A percentile compares a stretch with the other conserved stretches of the same genome.
Evolutionary conservation across 192 early-diverging fungal species (phyloP).

Genomic region (Cetraspora pellucida): DNA sequence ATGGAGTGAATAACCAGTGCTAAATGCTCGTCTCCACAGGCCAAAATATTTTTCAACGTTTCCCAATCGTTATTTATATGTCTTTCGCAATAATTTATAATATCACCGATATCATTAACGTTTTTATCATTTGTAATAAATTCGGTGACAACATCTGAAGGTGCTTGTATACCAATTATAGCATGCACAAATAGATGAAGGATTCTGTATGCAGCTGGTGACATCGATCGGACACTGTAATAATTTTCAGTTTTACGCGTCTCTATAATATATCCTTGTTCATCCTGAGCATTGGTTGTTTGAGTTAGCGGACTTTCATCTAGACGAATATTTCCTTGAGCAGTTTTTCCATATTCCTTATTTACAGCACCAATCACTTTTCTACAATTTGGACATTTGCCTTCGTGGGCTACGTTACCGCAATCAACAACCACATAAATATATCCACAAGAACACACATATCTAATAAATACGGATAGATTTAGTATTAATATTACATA

Average conservation of each 20-base stretch:
- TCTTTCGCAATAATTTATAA: conserved; percentile 9
- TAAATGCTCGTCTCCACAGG: conserved; percentile 27
- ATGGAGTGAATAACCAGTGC: conserved; percentile 26
- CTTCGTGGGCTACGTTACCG: background rate
- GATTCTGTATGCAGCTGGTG: conserved; percentile 33
- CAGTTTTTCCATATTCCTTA: background rate
- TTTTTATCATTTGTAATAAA: background rate
- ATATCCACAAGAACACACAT: conserved; percentile 11
- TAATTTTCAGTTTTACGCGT: background rate
- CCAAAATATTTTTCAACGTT: conserved; percentile 24
- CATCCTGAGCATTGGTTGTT: background rate
- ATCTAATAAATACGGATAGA: too few species aligned
- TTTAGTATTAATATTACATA: too few species aligned
- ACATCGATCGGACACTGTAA: conserved; percentile 9
- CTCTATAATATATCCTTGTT: conserved; percentile 26
- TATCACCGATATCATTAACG: background rate
- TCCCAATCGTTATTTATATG: conserved; percentile 37
- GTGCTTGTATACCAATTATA: conserved; percentile 19
- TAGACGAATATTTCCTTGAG: background rate
- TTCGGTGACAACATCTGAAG: background rate
- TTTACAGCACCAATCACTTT: conserved; percentile 11
- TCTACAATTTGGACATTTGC: conserved; percentile 27
- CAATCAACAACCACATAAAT: conserved; percentile 30
- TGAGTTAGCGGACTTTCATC: background rate
- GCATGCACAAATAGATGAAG: conserved; percentile 36